Evolutionary conservation across 1,284 basidiomycete genomes (phyloP), one percentile per base, ranked within the genome.

Genomic region (Trichosporon sp.): DNA sequence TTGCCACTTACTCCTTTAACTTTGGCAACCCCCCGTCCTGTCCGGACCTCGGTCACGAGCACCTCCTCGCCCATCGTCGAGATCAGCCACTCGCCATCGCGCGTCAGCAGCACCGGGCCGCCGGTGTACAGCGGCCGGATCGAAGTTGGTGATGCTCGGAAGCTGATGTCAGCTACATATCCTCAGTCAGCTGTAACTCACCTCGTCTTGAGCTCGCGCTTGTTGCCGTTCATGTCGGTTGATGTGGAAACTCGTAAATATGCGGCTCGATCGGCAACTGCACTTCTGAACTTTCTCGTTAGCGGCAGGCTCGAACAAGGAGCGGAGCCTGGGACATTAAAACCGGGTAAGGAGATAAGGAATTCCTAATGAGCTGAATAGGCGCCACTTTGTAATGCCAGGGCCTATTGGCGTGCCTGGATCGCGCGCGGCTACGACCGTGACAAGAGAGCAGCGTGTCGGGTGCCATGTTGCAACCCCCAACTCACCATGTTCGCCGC

Each of bases 31-130:
- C 91, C 87, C 53, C 85, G 83, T 4, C 95, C 94, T 38, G 87
- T 89, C 34, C 85, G 83, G 11, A 95, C 85, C 74, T 96, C 89
- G 11, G 94, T 96, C 64, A 96, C 83, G 21, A 96, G 79, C 1
- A 92, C 90, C 72, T 95, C 90, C 77, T 97, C 92, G 65, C 89
- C 90, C 64, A 98, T 88, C 71, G 93, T 94, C 35, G 93, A 93
- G 66, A 95, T 87, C 32, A 98, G 86, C 80, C 87, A 89, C 63
- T 85, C 84, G 58, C 92, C 95, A 86, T 98, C 93, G 66, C 86
- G 83, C 4, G 92, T 90, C 56, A 94, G 84, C 11, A 92, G 88
- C 42, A 95, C 89, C 7, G 93, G 91, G 31, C 95, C 95, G 63
- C 89, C 89, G 0, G 93, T 97, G 80, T 96, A 93, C 66, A 97